phyloP scores from a whole-genome alignment of 306 rosid genomes.

The Vigna hirtella region DNA sequence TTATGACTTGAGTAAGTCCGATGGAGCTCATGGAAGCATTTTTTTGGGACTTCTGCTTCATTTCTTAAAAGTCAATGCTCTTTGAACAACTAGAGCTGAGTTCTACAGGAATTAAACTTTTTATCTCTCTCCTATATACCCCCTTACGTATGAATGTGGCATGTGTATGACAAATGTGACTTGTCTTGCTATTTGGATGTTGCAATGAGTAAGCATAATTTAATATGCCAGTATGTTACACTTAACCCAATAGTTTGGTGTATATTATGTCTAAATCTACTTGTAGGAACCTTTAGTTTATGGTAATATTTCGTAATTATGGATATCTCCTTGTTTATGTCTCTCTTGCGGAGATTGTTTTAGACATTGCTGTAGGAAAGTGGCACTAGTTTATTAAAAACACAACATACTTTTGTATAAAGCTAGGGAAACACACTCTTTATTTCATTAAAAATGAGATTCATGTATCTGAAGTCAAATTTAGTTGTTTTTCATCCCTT shows the following conservation, averaged over 20 bases:
- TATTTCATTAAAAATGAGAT: not conserved
- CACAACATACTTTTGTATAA: not conserved
- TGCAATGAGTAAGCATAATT: not conserved
- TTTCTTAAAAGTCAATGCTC: not conserved
- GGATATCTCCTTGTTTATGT: not conserved
- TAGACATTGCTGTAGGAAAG: slow-evolving; percentile 16
- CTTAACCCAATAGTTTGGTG: not conserved
- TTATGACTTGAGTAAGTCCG: not conserved
- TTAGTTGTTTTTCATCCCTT: not conserved
- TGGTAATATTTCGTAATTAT: not conserved
- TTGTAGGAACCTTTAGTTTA: not conserved
- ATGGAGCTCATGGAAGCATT: slow-evolving; percentile 36
- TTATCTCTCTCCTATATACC: not conserved
- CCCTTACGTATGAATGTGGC: not conserved
- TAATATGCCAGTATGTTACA: not conserved
- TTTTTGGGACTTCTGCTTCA: slow-evolving; percentile 28
- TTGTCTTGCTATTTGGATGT: not conserved
- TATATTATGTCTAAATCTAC: not conserved
- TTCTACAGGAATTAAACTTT: not conserved
- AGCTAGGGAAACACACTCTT: not conserved
- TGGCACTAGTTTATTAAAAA: not conserved
- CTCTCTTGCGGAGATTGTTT: slow-evolving; percentile 12
- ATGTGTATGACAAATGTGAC: not conserved
- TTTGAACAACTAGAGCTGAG: not conserved
- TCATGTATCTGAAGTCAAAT: slow-evolving; percentile 5